Evolutionary conservation across 805 yeast species (phyloP), one percentile per base, ranked within the genome.

Genomic region (Sugiyamaella marilandica): DNA sequence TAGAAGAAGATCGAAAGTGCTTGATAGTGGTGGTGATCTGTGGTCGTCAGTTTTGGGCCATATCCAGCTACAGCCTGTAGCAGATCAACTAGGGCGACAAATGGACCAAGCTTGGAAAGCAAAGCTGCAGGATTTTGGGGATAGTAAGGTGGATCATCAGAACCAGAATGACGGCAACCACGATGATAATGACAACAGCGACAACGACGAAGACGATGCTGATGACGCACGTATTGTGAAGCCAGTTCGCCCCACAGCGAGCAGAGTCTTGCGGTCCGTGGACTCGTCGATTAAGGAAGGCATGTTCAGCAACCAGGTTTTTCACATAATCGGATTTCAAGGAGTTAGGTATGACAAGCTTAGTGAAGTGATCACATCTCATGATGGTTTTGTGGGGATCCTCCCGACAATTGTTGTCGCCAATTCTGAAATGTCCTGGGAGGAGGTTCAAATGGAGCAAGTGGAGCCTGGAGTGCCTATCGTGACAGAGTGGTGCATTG

Each of bases 401-500:
- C 18, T 37, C 10, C 50, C 49, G 5, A 47, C 44, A 32, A 52
- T 57, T 52, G 16, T 54, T 24, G 57, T 71, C 16, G 55, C 65
- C 18, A 47, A 59, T 64, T 52, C 74, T 56, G 48, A 51, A 55
- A 21, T 60, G 57, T 26, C 59, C 65, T 35, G 65, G 62, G 47
- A 51, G 53, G 45, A 45, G 59, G 59, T 56, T 14, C 19, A 56
- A 32, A 32, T 45, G 26, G 32, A 48, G 16, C 49, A 29, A 5
- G 29, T 24, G 29, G 56, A 55, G 5, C 47, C 64, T 35, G 19
- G 64, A 2, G 58, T 63, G 2, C 61, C 62, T 14, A 56, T 82
- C 0, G 78, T 82, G 1, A 87, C 95, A 0, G 95, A 89, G 65
- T 87, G 92, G 86, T 83, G 84, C 58, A 69, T 89, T 10, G 96